A percentile compares a stretch with the other conserved stretches of the same genome.
Evolutionary conservation across 768 basidiomycete species (phyloP).

Genomic region (Podaxis mareebaensis): DNA sequence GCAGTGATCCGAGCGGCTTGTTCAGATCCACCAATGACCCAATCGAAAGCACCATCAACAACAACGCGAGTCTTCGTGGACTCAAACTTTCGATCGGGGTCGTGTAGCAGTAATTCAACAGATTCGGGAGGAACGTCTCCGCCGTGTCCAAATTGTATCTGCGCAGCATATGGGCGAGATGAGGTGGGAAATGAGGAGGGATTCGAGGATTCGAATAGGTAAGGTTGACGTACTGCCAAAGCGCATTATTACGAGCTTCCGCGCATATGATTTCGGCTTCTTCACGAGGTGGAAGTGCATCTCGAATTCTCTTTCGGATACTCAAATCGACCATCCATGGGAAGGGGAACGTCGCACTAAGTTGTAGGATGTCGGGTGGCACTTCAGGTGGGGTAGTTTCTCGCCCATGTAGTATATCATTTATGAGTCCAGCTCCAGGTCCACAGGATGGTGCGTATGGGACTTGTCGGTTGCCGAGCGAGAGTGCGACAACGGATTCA

Average conservation of each 20-base stretch:
- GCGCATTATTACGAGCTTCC: conserved; percentile 64
- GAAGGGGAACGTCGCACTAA: conserved; percentile 70
- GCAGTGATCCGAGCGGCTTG: conserved; percentile 52
- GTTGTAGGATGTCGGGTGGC: conserved; percentile 49
- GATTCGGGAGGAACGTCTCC: conserved; percentile 68
- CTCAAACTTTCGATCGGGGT: conserved; percentile 59
- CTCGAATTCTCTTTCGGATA: conserved; percentile 63
- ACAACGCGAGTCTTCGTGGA: conserved; percentile 64
- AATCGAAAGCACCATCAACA: conserved; percentile 73
- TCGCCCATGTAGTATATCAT: conserved; percentile 7
- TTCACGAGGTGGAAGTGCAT: conserved; percentile 57
- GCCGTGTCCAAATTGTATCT: conserved; percentile 73
- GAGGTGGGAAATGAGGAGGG: neutral
- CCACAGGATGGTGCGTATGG: neutral
- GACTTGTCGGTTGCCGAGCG: conserved; percentile 12
- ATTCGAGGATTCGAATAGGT: conserved; percentile 13
- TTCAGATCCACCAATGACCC: conserved; percentile 69
- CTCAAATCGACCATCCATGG: conserved; percentile 65
- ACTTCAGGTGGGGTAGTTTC: conserved; percentile 38
- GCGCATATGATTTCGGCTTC: conserved; percentile 63
- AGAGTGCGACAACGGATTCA: conserved; percentile 19
- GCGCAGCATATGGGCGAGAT: neutral
- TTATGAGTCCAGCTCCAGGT: too few species aligned
- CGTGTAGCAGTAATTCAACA: conserved; percentile 67
- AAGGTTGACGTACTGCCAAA: conserved; percentile 63